Percentiles rank a stretch among this genome's conserved stretches.
These are phyloP conservation scores for Saprolegnia diclina DNA, from an alignment of 352 stramenopile species.

Conservation along the genomic window DNA sequence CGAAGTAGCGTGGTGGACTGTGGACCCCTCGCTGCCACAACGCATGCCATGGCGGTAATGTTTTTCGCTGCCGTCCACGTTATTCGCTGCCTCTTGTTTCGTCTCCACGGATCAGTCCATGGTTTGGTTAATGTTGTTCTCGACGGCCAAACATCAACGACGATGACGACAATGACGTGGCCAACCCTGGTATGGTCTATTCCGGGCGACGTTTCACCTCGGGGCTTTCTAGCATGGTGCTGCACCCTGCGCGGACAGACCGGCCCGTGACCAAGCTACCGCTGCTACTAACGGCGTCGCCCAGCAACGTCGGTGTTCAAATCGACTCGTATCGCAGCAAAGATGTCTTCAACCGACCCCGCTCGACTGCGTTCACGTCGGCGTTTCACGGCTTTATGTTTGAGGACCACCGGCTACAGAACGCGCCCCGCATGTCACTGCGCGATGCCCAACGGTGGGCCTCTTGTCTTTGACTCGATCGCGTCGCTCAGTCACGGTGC, in stretches of 20 bases:
- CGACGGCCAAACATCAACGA: too few species aligned
- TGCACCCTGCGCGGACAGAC: background rate
- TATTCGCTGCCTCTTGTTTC: too few species aligned
- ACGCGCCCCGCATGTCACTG: conserved; percentile 55
- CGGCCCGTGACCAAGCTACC: background rate
- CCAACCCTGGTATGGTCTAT: too few species aligned
- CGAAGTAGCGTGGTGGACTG: too few species aligned
- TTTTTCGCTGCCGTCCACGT: too few species aligned
- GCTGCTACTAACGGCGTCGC: conserved; percentile 38
- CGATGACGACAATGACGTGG: too few species aligned
- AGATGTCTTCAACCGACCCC: conserved; percentile 49
- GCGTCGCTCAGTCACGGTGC: background rate
- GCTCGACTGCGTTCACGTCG: conserved; percentile 56
- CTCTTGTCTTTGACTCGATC: background rate
- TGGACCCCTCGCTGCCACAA: too few species aligned
- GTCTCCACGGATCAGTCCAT: too few species aligned
- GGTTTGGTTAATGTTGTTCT: too few species aligned
- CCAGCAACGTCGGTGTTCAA: conserved; percentile 70
- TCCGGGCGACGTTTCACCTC: too few species aligned
- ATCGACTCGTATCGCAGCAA: conserved; percentile 64
- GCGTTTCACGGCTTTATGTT: conserved; percentile 60
- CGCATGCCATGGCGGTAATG: too few species aligned
- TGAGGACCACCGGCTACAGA: conserved; percentile 66
- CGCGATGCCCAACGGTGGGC: conserved; percentile 39
- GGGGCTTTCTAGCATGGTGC: background rate